A percentile compares a stretch with the other conserved stretches of the same genome.
Conservation (phyloP, 129 eudicot species). For the Flaveria brownii region DNA sequence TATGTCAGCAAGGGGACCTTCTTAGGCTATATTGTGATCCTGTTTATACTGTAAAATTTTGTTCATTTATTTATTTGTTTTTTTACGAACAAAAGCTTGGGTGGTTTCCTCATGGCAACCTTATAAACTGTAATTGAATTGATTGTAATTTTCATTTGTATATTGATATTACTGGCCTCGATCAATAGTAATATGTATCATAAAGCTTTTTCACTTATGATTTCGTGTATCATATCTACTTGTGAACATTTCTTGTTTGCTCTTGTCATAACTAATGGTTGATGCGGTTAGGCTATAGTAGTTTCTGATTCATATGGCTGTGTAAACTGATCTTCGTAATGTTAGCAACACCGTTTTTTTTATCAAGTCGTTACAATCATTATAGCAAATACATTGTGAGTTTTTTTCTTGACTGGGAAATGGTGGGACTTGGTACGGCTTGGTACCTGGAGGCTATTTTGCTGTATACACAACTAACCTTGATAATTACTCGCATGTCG, state of each 20-base stretch:
- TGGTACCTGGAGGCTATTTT: background rate
- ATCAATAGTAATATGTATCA: background rate
- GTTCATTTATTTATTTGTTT: background rate
- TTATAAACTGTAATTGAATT: background rate
- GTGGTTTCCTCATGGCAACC: background rate
- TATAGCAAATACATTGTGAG: background rate
- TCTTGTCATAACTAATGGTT: background rate
- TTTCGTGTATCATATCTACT: background rate
- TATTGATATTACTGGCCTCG: background rate
- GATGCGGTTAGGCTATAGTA: background rate
- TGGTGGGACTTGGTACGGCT: slow-evolving; percentile 7
- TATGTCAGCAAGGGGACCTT: background rate
- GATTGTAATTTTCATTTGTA: background rate
- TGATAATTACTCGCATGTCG: background rate
- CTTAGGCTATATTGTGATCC: background rate
- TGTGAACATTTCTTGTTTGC: background rate
- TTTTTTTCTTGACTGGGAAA: slow-evolving; percentile 9
- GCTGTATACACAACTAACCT: slow-evolving; percentile 11
- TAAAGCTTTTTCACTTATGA: background rate
- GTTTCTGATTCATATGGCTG: background rate
- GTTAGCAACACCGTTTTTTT: background rate
- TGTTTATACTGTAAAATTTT: background rate
- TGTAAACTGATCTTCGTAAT: slow-evolving; percentile 2
- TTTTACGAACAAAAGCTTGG: background rate
- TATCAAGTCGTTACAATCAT: background rate